Evolutionary conservation across 306 rosid genomes (phyloP), one percentile per base, ranked within the genome.

Genomic region (Coriaria nepalensis): DNA sequence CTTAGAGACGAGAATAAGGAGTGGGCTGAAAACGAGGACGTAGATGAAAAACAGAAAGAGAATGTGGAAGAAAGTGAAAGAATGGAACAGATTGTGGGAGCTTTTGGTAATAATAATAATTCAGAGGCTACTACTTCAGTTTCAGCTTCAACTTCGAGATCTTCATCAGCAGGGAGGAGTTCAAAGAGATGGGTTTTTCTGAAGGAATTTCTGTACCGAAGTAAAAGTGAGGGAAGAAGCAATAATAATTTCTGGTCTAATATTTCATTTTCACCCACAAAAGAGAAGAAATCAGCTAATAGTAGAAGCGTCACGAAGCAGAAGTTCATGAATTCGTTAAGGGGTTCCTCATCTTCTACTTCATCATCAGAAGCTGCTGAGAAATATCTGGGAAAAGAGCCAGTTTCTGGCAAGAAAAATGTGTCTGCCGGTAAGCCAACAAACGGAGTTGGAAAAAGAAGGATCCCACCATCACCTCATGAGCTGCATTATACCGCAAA

Each of bases 211-310:
- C 94, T 92, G 0, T 63, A 74, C 36, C 63, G 98, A 57, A 92
- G 98, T 68, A 92, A 92, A 35, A 92, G 98, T 12, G 96, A 92
- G 72, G 98, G 98, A 6, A 75, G 95, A 36, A 79, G 73, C 70
- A 82, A 82, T 48, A 54, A 59, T 62, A 92, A 85, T 52, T 92
- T 92, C 59, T 92, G 98, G 98, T 68, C 93, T 10, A 79, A 78
- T 0, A 79, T 90, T 12, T 74, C 98, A 0, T 90, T 90, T 32
- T 65, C 94, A 0, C 71, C 78, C 0, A 57, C 69, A 5, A 90
- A 85, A 34, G 98, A 90, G 42, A 90, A 85, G 69, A 92, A 85
- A 49, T 38, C 55, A 6, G 32, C 55, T 10, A 58, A 58, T 58
- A 46, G 39, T 38, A 33, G 47, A 9, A n/a, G 32, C 35, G 36